phyloP scores from a whole-genome alignment of 2,329 filamentous ascomycete genomes.

The Eurotiales sp. region DNA sequence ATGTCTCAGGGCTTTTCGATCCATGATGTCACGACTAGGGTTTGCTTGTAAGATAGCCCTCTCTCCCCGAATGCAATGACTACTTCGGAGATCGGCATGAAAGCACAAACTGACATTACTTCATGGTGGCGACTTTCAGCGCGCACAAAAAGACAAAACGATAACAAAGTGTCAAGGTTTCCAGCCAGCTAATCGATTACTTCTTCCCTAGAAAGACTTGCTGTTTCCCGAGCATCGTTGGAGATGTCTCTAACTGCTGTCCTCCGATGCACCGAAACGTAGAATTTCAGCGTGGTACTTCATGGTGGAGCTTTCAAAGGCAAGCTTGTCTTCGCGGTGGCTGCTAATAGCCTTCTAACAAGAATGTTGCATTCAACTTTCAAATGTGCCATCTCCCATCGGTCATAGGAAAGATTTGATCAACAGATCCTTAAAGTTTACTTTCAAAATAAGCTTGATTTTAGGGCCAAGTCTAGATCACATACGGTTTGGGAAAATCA shows the following conservation, averaged over 20 bases:
- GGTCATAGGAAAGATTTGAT: neutral
- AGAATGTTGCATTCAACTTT: neutral
- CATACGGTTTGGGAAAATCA: neutral
- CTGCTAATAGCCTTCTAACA: neutral
- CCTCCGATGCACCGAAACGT: too few species aligned
- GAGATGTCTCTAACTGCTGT: too few species aligned
- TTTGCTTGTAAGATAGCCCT: neutral
- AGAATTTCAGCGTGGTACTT: neutral
- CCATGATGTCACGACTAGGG: conserved; percentile 8
- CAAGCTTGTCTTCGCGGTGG: neutral
- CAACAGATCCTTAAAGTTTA: neutral
- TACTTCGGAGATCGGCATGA: neutral
- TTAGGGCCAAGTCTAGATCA: neutral
- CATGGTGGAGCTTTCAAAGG: neutral
- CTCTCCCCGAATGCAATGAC: neutral
- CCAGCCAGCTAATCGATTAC: too few species aligned
- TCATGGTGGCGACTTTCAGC: too few species aligned
- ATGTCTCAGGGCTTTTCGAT: neutral
- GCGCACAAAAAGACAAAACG: too few species aligned
- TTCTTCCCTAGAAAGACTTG: too few species aligned
- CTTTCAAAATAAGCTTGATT: neutral
- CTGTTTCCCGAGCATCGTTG: too few species aligned
- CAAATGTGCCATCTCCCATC: neutral
- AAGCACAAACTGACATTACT: neutral
- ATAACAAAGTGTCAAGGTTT: too few species aligned